A percentile compares a stretch with the other conserved stretches of the same genome.
Evolutionary conservation across 129 eudicot species (phyloP).

Genomic region (Helichrysum umbraculigerum): DNA sequence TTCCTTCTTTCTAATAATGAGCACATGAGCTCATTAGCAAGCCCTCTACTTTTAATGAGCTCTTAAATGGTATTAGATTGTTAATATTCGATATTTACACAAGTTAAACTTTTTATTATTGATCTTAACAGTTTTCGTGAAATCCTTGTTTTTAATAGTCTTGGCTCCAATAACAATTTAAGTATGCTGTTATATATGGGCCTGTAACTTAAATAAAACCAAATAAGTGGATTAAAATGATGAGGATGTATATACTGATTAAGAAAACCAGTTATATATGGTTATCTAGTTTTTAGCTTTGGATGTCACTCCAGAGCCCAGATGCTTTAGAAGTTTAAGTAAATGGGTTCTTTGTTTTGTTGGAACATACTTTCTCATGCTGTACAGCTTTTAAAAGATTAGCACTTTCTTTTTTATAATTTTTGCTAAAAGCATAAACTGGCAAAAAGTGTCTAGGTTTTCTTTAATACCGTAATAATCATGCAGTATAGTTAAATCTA

Average conservation of each 20-base stretch:
- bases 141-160: background rate
- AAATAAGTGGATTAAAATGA: background rate
- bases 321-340: background rate
- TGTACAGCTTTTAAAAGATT: background rate
- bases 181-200: background rate
- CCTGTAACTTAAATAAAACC: too few relatives aligned
- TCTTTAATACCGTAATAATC: background rate
- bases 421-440: background rate
- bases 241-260: background rate
- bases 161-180: background rate
- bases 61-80: background rate
- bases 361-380: background rate
- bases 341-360: background rate
- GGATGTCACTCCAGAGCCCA: background rate
- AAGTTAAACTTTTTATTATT: background rate
- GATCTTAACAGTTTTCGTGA: background rate
- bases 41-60: background rate
- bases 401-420: background rate
- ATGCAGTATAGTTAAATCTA: conserved; percentile 14
- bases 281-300: background rate
- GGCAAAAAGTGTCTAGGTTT: background rate
- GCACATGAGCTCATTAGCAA: background rate
- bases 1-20: background rate
- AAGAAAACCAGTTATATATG: background rate
- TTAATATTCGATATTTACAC: background rate